Percentiles rank a stretch among this genome's conserved stretches.
phyloP scores from a whole-genome alignment of 2,329 filamentous ascomycete species.

The Pseudogymnoascus sp. region DNA sequence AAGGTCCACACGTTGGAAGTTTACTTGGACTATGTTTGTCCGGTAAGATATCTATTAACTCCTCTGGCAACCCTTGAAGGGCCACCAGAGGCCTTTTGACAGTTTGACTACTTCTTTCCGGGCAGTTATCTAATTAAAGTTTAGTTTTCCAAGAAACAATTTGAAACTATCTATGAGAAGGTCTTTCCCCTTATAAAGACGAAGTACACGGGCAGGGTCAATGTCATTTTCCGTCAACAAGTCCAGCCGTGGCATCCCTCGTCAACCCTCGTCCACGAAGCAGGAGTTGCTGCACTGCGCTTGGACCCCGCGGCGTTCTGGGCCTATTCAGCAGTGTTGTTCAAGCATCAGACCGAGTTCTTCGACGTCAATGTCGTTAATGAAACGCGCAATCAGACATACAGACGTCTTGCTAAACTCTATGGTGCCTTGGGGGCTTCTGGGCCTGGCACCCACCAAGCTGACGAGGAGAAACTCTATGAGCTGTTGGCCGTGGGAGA shows the following conservation, averaged over 20 bases:
- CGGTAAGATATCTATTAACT: conserved; percentile 32
- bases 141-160: conserved; percentile 55
- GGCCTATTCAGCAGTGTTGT: conserved; percentile 62
- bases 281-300: conserved; percentile 68
- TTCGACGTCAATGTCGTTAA: conserved; percentile 80
- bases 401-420: conserved; percentile 68
- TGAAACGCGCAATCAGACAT: conserved; percentile 78
- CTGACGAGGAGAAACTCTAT: conserved; percentile 64
- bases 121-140: conserved; percentile 31
- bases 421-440: conserved; percentile 47
- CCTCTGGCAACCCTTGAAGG: neutral
- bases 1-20: conserved; percentile 53
- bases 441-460: conserved; percentile 16
- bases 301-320: conserved; percentile 65
- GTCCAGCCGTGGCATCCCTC: conserved; percentile 94
- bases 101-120: too few relatives aligned
- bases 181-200: conserved; percentile 56
- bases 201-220: conserved; percentile 51
- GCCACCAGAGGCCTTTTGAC: too few relatives aligned
- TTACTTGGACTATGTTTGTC: conserved; percentile 86
- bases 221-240: conserved; percentile 81
- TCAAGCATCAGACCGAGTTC: conserved; percentile 60
- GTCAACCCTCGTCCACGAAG: conserved; percentile 72
- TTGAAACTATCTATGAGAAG: conserved; percentile 61
- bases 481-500: conserved; percentile 59